Evolutionary conservation across 1,139 yeast genomes (phyloP).

Genomic region (Lodderomyces beijingensis): DNA sequence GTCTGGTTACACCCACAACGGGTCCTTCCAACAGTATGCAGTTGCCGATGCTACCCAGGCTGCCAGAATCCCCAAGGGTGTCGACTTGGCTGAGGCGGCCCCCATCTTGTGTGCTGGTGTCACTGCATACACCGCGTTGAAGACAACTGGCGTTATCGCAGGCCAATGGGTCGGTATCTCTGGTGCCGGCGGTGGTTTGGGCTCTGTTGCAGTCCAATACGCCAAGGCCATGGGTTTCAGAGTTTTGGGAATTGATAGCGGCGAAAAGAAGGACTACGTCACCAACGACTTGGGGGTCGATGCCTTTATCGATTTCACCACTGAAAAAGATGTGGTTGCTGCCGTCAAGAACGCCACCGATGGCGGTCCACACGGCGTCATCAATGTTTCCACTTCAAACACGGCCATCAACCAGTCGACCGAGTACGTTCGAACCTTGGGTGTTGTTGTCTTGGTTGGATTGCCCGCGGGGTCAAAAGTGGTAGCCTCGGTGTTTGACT

Average conservation of each 20-base stretch:
- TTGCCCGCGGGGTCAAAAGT: slow-evolving; percentile 71
- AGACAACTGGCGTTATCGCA: slow-evolving; percentile 58
- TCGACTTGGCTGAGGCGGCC: slow-evolving; percentile 69
- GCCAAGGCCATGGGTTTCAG: slow-evolving; percentile 73
- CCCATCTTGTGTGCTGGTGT: slow-evolving; percentile 84
- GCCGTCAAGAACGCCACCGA: slow-evolving; percentile 57
- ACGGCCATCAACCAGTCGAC: slow-evolving; percentile 61
- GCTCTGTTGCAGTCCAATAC: slow-evolving; percentile 70
- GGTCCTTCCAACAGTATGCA: slow-evolving; percentile 77
- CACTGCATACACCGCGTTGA: slow-evolving; percentile 74
- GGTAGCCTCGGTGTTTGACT: slow-evolving; percentile 57
- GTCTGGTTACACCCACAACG: slow-evolving; percentile 77
- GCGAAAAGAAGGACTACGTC: slow-evolving; percentile 58
- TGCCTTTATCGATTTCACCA: slow-evolving; percentile 59
- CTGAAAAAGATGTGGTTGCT: slow-evolving; percentile 50
- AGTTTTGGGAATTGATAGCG: slow-evolving; percentile 74
- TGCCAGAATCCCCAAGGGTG: slow-evolving; percentile 65
- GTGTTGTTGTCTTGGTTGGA: slow-evolving; percentile 71
- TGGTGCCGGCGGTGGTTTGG: slow-evolving; percentile 80
- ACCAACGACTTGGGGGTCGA: slow-evolving; percentile 63
- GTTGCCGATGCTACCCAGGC: slow-evolving; percentile 86
- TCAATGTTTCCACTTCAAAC: slow-evolving; percentile 70
- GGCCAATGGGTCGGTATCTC: slow-evolving; percentile 78
- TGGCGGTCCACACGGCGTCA: slow-evolving; percentile 78
- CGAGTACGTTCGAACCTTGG: slow-evolving; percentile 61